Evolutionary conservation across 805 yeast genomes (phyloP).

Genomic region (Ogataea populi-albae): DNA sequence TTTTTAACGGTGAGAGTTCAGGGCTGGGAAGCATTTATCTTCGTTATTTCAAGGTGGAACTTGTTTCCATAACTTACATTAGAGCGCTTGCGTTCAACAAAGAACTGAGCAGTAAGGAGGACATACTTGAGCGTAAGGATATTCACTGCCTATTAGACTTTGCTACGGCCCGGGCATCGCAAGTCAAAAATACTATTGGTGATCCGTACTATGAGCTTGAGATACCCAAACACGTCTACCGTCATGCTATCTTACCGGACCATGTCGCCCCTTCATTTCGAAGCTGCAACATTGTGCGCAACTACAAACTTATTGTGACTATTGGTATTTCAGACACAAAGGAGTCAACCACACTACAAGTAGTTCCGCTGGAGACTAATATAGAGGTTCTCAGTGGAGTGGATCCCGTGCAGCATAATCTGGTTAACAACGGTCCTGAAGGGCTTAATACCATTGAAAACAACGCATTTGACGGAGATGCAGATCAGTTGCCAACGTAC

Average conservation of each 20-base stretch:
- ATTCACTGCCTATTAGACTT: constrained; percentile 37
- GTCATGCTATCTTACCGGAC: constrained; percentile 45
- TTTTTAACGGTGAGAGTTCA: constrained; percentile 42
- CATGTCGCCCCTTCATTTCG: constrained; percentile 51
- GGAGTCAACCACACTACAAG: constrained; percentile 9
- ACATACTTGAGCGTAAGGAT: constrained; percentile 20
- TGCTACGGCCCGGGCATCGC: constrained; percentile 31
- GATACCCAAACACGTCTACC: constrained; percentile 39
- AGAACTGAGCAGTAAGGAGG: constrained; percentile 14
- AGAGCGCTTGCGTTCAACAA: constrained; percentile 26
- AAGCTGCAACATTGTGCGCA: constrained; percentile 53
- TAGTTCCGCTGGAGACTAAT: constrained; percentile 14
- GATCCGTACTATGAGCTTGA: constrained; percentile 38
- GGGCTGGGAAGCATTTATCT: constrained; percentile 47
- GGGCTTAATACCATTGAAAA: not conserved
- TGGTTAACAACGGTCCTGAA: not conserved
- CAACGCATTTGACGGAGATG: not conserved
- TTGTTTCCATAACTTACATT: constrained; percentile 28
- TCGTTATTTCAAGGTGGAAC: constrained; percentile 36
- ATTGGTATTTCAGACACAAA: constrained; percentile 29
- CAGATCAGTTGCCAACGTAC: constrained; percentile 12
- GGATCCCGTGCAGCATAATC: constrained; percentile 12
- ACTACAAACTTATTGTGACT: constrained; percentile 37
- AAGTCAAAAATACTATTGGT: constrained; percentile 15
- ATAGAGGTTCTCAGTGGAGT: constrained; percentile 23